Conservation (phyloP, 2,329 filamentous ascomycete species). For the Penicillium vulpinum region DNA sequence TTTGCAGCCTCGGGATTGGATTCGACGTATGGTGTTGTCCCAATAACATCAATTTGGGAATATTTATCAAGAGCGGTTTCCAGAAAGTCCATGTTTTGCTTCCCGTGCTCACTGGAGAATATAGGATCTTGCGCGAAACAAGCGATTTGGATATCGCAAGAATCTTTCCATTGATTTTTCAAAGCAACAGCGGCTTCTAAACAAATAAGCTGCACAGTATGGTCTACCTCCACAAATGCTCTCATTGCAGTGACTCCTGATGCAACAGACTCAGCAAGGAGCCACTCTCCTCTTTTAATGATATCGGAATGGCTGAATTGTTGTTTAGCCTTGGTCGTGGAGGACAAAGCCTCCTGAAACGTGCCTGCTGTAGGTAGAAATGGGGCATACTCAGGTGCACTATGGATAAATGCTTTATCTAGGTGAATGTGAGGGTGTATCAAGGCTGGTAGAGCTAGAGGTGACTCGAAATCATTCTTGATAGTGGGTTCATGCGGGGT, state of each 20-base stretch:
- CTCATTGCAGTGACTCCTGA: conserved; percentile 69
- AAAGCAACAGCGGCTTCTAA: conserved; percentile 59
- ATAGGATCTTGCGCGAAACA: conserved; percentile 70
- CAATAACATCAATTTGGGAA: conserved; percentile 58
- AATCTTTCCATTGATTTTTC: conserved; percentile 54
- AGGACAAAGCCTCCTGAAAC: conserved; percentile 64
- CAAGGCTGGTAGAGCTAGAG: conserved; percentile 54
- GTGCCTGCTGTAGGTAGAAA: conserved; percentile 60
- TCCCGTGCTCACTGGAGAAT: conserved; percentile 57
- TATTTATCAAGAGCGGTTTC: conserved; percentile 42
- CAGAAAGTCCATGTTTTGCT: conserved; percentile 55
- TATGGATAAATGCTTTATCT: conserved; percentile 53
- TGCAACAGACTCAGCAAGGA: conserved; percentile 64
- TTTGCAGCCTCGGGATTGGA: conserved; percentile 48
- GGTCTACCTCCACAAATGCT: conserved; percentile 71
- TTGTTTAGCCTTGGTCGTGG: conserved; percentile 62
- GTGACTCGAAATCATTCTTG: conserved; percentile 9
- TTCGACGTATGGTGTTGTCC: conserved; percentile 72
- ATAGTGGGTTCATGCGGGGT: conserved; percentile 21
- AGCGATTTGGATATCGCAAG: conserved; percentile 65
- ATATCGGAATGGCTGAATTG: conserved; percentile 64
- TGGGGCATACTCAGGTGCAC: conserved; percentile 52
- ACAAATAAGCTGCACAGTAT: conserved; percentile 59
- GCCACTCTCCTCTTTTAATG: conserved; percentile 62
- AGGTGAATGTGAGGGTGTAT: conserved; percentile 74